A percentile compares a stretch with the other conserved stretches of the same genome.
These are phyloP conservation scores for Cucurbita moschata DNA, from an alignment of 306 rosid species.

Conservation along the genomic window DNA sequence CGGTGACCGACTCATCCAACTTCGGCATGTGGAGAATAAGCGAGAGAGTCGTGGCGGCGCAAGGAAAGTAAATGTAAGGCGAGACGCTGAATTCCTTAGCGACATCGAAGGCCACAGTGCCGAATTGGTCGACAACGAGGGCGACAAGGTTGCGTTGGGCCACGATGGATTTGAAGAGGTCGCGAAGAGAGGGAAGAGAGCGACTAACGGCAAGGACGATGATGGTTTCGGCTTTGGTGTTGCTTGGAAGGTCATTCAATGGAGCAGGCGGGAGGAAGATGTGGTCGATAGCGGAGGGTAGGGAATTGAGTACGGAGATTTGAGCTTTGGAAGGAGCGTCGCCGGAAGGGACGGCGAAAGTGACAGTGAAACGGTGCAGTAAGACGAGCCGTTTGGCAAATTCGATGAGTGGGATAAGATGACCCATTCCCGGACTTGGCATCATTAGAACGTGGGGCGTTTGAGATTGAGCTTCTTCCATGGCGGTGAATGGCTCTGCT, in stretches of 20 bases:
- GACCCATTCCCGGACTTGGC: conserved; percentile 80
- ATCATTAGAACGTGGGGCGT: conserved; percentile 26
- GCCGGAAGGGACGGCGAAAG: conserved; percentile 37
- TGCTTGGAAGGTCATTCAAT: conserved; percentile 19
- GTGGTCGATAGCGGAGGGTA: conserved; percentile 20
- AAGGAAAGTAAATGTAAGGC: conserved; percentile 27
- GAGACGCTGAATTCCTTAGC: conserved; percentile 27
- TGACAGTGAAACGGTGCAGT: conserved; percentile 17
- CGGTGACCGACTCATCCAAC: conserved; percentile 19
- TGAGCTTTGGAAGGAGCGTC: conserved; percentile 44
- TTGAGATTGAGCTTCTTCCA: conserved; percentile 22
- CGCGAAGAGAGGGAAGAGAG: conserved; percentile 13
- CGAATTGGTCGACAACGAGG: conserved; percentile 38
- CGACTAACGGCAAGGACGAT: conserved; percentile 27
- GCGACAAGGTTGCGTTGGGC: conserved; percentile 6
- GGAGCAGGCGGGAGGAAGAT: conserved; percentile 22
- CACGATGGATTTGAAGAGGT: background rate
- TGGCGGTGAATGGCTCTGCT: background rate
- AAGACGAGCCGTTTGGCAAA: conserved; percentile 40
- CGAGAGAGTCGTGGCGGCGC: conserved; percentile 28
- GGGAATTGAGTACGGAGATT: conserved; percentile 22
- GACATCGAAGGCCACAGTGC: conserved; percentile 41
- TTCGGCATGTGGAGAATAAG: conserved; percentile 23
- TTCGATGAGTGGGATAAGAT: conserved; percentile 60
- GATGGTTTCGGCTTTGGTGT: conserved; percentile 13